These are phyloP conservation scores for Panellus pusillus DNA, from an alignment of 768 basidiomycete genomes.

Conservation along the genomic window DNA sequence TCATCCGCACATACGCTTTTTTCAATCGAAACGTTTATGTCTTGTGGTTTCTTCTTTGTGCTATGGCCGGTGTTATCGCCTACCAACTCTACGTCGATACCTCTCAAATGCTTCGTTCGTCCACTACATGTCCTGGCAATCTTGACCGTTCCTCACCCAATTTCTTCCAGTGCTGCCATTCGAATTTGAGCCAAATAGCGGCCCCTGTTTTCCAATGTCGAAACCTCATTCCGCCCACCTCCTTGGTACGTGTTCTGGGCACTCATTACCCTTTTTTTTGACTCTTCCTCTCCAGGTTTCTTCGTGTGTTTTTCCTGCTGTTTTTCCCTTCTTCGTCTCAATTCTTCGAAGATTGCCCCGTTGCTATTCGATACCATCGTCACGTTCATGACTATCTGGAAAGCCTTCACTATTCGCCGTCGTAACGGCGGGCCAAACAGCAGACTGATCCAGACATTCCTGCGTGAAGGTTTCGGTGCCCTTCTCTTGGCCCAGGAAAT, in stretches of 20 bases:
- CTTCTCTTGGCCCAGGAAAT: not conserved
- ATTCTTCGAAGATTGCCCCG: constrained; percentile 63
- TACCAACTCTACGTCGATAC: constrained; percentile 82
- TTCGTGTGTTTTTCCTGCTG: not conserved
- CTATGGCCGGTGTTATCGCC: constrained; percentile 70
- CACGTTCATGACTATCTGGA: constrained; percentile 78
- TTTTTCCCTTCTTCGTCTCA: constrained; percentile 4
- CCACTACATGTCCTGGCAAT: constrained; percentile 1
- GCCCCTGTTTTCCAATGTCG: constrained; percentile 80
- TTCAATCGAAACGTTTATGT: constrained; percentile 77
- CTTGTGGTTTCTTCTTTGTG: constrained; percentile 60
- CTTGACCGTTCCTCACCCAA: not conserved
- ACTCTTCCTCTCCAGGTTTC: constrained; percentile 29
- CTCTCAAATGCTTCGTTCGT: constrained; percentile 73
- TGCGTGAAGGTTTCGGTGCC: constrained; percentile 62
- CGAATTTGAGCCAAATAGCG: constrained; percentile 35
- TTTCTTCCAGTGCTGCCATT: constrained; percentile 57
- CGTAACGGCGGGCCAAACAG: constrained; percentile 76
- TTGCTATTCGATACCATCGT: constrained; percentile 80
- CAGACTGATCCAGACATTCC: constrained; percentile 78
- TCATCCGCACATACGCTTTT: constrained; percentile 85
- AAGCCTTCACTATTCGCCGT: constrained; percentile 74
- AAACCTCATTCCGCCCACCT: constrained; percentile 82
- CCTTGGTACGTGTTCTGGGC: constrained; percentile 50
- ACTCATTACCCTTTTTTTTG: constrained; percentile 8